Evolutionary conservation across 768 basidiomycete genomes (phyloP).

Genomic region (Cubamyces lactineus): DNA sequence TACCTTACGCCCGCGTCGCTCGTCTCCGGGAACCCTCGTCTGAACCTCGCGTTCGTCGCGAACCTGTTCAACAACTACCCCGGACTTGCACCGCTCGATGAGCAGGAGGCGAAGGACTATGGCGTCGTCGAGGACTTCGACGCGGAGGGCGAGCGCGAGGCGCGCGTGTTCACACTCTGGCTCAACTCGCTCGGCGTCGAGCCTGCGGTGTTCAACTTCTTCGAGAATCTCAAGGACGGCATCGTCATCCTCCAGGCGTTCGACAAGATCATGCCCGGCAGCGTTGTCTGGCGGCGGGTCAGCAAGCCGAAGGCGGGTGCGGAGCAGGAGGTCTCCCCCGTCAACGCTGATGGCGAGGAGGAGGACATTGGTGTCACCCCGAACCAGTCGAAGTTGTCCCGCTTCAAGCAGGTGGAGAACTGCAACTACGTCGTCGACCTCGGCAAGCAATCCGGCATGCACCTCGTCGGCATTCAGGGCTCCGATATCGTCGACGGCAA

Average conservation of each 20-base stretch:
- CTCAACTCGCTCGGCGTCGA: conserved; percentile 97
- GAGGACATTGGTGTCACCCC: conserved; percentile 85
- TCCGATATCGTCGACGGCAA: conserved; percentile 95
- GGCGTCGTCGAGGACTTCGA: conserved; percentile 95
- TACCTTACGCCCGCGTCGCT: conserved; percentile 93
- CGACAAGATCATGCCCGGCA: conserved; percentile 92
- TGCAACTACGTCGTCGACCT: conserved; percentile 96
- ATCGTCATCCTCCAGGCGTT: conserved; percentile 92
- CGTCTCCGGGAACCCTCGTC: conserved; percentile 91
- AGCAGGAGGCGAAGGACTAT: conserved; percentile 90
- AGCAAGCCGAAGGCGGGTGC: conserved; percentile 84
- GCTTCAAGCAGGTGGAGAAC: conserved; percentile 98
- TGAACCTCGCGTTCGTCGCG: conserved; percentile 98
- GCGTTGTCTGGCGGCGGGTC: conserved; percentile 94
- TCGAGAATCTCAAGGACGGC: conserved; percentile 95
- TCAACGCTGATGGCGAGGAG: conserved; percentile 61
- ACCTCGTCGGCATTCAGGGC: conserved; percentile 96
- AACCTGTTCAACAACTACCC: conserved; percentile 99
- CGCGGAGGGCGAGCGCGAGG: conserved; percentile 97
- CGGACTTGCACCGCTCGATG: conserved; percentile 91
- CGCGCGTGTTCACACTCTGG: conserved; percentile 97
- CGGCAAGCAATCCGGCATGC: conserved; percentile 91
- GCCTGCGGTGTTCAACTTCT: conserved; percentile 93
- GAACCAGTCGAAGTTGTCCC: conserved; percentile 82
- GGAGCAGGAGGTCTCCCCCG: conserved; percentile 33